Conservation (phyloP, 306 rosid genomes). For the Fagus crenata region DNA sequence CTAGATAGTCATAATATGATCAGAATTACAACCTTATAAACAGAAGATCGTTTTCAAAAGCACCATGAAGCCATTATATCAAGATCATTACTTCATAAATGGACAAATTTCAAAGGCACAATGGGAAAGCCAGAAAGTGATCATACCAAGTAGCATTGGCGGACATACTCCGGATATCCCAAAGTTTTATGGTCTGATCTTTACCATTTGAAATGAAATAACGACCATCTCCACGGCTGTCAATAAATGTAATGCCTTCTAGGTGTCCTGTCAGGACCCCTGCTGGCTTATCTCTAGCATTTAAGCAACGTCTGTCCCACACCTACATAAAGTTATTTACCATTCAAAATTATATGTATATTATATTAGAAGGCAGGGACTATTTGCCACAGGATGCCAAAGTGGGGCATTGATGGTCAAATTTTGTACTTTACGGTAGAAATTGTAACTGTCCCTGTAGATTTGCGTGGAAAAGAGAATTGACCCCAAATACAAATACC, state of each 20-base stretch:
- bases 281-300: slow-evolving; percentile 59
- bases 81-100: not conserved
- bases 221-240: slow-evolving; percentile 90
- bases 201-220: slow-evolving; percentile 88
- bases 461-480: not conserved
- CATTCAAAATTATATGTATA: not conserved
- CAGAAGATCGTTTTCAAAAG: not conserved
- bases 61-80: not conserved
- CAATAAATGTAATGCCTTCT: slow-evolving; percentile 85
- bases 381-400: not conserved
- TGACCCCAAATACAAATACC: not conserved
- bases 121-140: not conserved
- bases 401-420: not conserved
- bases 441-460: not conserved
- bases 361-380: not conserved
- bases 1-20: not conserved
- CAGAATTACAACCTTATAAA: not conserved
- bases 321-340: slow-evolving; percentile 50
- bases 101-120: not conserved
- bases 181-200: slow-evolving; percentile 89
- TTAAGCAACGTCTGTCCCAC: slow-evolving; percentile 93
- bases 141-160: slow-evolving; percentile 55
- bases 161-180: slow-evolving; percentile 93
- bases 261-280: slow-evolving; percentile 83
- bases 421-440: not conserved